Evolutionary conservation across 2,329 filamentous ascomycete genomes (phyloP).

Genomic region (Tympanopsis confertula): DNA sequence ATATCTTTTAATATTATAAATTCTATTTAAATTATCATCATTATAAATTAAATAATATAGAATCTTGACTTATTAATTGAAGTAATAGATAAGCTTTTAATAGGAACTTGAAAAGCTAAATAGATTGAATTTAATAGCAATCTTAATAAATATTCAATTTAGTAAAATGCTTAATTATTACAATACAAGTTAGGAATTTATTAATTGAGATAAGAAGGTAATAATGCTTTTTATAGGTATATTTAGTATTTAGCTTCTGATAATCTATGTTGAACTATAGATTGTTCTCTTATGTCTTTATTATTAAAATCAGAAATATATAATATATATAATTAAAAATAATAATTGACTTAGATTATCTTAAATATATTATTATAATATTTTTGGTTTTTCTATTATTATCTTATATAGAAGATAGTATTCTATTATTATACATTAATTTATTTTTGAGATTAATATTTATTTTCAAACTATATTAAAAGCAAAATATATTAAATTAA

Average conservation of each 20-base stretch:
- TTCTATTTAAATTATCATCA: background rate
- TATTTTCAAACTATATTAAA: too few relatives aligned
- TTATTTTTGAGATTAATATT: too few relatives aligned
- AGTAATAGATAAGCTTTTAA: background rate
- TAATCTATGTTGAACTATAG: too few relatives aligned
- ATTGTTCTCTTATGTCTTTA: too few relatives aligned
- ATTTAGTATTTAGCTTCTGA: too few relatives aligned
- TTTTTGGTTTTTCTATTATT: too few relatives aligned
- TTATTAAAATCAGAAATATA: too few relatives aligned
- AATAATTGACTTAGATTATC: background rate
- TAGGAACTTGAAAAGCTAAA: background rate
- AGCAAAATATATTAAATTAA: too few relatives aligned
- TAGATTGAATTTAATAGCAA: conserved; percentile 2
- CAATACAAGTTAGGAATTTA: too few relatives aligned
- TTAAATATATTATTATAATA: background rate
- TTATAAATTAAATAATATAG: background rate
- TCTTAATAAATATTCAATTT: conserved; percentile 2
- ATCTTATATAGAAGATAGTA: background rate
- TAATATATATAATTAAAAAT: conserved; percentile 1
- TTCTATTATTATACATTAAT: too few relatives aligned
- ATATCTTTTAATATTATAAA: background rate
- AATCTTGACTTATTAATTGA: background rate
- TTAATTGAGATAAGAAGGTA: too few relatives aligned
- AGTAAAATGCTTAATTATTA: conserved; percentile 2
- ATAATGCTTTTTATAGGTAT: too few relatives aligned